phyloP scores from a whole-genome alignment of 2,329 filamentous ascomycete species.

The Microascus cirrosus region DNA sequence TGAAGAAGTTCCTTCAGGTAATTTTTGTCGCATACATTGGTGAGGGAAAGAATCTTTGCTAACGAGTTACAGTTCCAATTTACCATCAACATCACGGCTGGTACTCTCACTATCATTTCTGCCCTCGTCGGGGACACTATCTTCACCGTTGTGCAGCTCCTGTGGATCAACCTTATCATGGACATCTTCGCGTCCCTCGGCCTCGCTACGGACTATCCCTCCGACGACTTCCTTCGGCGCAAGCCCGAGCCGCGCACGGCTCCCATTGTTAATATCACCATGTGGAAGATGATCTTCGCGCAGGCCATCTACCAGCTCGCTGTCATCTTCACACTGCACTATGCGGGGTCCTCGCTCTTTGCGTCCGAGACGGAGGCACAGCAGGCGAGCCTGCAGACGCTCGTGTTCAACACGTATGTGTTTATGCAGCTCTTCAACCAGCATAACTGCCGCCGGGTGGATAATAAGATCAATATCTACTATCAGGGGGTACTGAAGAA shows the following conservation, averaged over 20 bases:
- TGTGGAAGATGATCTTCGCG: conserved; percentile 58
- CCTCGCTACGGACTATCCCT: conserved; percentile 26
- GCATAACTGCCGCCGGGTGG: conserved; percentile 52
- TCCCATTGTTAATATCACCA: conserved; percentile 58
- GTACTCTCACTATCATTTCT: conserved; percentile 45
- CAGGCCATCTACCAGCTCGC: conserved; percentile 49
- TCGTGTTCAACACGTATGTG: conserved; percentile 61
- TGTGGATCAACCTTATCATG: conserved; percentile 53
- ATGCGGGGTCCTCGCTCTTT: conserved; percentile 45
- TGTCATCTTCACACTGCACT: conserved; percentile 49
- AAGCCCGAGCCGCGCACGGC: conserved; percentile 17
- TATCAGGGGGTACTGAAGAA: conserved; percentile 68
- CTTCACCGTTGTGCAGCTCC: conserved; percentile 44
- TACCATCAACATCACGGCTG: conserved; percentile 51
- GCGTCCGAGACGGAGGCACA: conserved; percentile 22
- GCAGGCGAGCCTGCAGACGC: conserved; percentile 35
- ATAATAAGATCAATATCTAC: conserved; percentile 62
- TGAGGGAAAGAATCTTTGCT: not conserved
- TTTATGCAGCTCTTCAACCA: conserved; percentile 67
- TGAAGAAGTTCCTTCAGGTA: conserved; percentile 52
- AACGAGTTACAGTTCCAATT: conserved; percentile 34
- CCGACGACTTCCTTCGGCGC: conserved; percentile 19
- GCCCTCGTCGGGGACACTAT: conserved; percentile 40
- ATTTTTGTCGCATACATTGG: conserved; percentile 10
- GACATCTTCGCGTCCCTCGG: conserved; percentile 46